Evolutionary conservation across 139 green algal genomes (phyloP).

Genomic region (Chlorella sp.): DNA sequence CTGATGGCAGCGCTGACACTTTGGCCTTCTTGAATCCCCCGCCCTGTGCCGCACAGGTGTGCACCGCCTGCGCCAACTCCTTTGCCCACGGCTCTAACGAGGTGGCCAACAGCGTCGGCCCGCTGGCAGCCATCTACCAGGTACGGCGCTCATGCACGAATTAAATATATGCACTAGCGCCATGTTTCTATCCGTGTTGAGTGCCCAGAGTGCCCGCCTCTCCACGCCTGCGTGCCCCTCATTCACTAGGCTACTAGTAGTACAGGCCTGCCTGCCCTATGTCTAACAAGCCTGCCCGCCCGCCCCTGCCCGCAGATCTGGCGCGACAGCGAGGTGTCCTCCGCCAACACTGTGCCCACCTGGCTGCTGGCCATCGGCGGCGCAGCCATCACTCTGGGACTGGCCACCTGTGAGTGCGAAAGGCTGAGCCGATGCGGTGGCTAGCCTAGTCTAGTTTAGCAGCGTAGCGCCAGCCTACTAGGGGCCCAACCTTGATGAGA

Average conservation of each 20-base stretch:
- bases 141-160: conserved; percentile 47
- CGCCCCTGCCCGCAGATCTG: not conserved
- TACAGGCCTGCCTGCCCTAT: too few relatives aligned
- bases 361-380: conserved; percentile 79
- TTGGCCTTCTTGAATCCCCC: not conserved
- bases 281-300: too few relatives aligned
- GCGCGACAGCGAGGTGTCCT: not conserved
- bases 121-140: conserved; percentile 74
- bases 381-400: conserved; percentile 72
- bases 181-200: too few relatives aligned
- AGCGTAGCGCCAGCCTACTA: too few relatives aligned
- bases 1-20: too few relatives aligned
- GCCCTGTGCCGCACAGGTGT: conserved; percentile 48
- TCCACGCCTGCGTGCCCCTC: too few relatives aligned
- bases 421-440: too few relatives aligned
- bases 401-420: conserved; percentile 17
- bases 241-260: too few relatives aligned
- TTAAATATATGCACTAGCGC: too few relatives aligned
- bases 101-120: conserved; percentile 83
- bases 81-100: conserved; percentile 91
- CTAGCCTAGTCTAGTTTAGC: too few relatives aligned
- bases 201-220: too few relatives aligned
- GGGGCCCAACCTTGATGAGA: too few relatives aligned
- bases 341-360: conserved; percentile 46
- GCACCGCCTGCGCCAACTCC: conserved; percentile 81